These are phyloP conservation scores for Aspergillus diversus DNA, from an alignment of 495 filamentous ascomycete species.

Conservation along the genomic window DNA sequence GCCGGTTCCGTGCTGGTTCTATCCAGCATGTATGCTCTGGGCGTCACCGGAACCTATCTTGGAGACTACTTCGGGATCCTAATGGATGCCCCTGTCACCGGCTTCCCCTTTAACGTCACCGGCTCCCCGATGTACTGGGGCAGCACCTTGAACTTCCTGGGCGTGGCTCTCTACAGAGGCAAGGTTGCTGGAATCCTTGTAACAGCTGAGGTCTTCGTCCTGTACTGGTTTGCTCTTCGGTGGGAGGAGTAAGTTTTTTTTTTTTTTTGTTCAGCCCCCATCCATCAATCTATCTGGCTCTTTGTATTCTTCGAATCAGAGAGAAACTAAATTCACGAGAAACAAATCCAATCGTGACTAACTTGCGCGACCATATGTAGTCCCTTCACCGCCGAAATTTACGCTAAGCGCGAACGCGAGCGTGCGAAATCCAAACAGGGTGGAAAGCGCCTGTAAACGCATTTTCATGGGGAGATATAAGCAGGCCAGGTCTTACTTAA, in stretches of 20 bases:
- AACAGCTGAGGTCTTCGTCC: slow-evolving; percentile 71
- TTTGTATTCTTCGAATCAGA: no score
- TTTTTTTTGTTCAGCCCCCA: slow-evolving; percentile 12
- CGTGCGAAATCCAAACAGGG: slow-evolving; percentile 44
- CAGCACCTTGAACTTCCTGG: slow-evolving; percentile 87
- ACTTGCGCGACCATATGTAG: slow-evolving; percentile 37
- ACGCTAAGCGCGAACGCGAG: slow-evolving; percentile 75
- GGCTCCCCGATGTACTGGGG: slow-evolving; percentile 97
- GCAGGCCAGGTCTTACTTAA: neutral
- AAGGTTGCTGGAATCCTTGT: slow-evolving; percentile 85
- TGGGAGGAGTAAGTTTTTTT: slow-evolving; percentile 77
- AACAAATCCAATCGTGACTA: slow-evolving; percentile 17
- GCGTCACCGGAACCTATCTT: slow-evolving; percentile 93
- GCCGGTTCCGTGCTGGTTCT: slow-evolving; percentile 84
- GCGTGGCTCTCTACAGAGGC: slow-evolving; percentile 83
- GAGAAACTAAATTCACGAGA: no score
- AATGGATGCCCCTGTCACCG: slow-evolving; percentile 90
- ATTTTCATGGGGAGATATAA: neutral
- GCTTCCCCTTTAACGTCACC: slow-evolving; percentile 94
- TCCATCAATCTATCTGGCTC: neutral
- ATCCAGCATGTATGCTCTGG: slow-evolving; percentile 87
- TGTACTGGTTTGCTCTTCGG: slow-evolving; percentile 80
- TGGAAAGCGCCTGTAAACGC: slow-evolving; percentile 44
- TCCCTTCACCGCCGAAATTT: slow-evolving; percentile 95
- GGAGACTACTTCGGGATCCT: slow-evolving; percentile 99